Percentiles rank a stretch among this genome's conserved stretches.
Conservation (phyloP, 208 protist genomes). For the Tritrichomonas musculus region DNA sequence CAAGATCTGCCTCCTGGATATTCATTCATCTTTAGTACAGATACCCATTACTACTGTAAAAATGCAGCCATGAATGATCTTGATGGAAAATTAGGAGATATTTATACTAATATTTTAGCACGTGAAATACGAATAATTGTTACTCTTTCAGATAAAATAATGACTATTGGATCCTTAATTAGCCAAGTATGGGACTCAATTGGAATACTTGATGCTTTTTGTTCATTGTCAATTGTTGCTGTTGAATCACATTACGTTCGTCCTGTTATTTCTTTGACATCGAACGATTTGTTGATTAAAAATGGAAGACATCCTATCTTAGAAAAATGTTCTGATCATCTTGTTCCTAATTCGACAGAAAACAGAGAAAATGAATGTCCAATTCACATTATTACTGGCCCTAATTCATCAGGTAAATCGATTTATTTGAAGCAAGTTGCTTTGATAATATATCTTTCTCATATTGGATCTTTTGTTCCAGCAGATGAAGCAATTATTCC, state of each 20-base stretch:
- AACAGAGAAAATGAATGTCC: background rate
- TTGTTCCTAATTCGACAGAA: background rate
- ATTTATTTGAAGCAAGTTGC: constrained; percentile 14
- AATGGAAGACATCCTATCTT: constrained; percentile 24
- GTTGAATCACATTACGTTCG: background rate
- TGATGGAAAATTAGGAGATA: background rate
- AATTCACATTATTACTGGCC: constrained; percentile 11
- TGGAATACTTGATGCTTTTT: background rate
- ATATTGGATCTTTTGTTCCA: constrained; percentile 32
- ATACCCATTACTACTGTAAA: background rate
- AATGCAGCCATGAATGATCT: constrained; percentile 19
- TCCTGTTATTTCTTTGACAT: background rate
- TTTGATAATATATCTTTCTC: background rate
- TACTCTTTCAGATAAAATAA: background rate
- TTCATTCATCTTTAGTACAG: background rate
- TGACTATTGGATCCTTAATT: background rate
- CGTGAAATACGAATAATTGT: background rate
- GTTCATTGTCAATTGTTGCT: background rate
- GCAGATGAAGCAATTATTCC: background rate
- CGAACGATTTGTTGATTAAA: background rate
- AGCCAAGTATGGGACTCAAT: background rate
- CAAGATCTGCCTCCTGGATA: background rate
- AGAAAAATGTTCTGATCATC: background rate
- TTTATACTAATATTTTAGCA: background rate
- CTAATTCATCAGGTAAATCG: constrained; percentile 28